phyloP scores from a whole-genome alignment of 768 basidiomycete species.

The Chalciporus sphaerocephalus region DNA sequence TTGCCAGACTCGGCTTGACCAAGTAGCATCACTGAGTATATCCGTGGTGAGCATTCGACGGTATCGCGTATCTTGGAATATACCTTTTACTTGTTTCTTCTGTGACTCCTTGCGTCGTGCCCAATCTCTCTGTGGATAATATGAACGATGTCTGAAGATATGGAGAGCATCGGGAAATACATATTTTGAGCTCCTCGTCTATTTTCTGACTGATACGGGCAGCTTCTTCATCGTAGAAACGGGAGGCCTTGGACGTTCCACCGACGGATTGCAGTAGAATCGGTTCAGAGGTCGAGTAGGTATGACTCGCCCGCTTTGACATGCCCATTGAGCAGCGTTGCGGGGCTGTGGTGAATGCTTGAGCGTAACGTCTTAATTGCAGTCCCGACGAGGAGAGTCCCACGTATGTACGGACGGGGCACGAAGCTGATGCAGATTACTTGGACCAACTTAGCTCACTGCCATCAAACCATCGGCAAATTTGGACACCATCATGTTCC shows the following conservation, averaged over 20 bases:
- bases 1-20: conserved; percentile 82
- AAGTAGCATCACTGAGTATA: conserved; percentile 57
- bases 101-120: conserved; percentile 42
- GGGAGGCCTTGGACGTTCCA: conserved; percentile 28
- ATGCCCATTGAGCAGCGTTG: conserved; percentile 18
- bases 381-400: conserved; percentile 30
- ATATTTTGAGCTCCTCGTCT: conserved; percentile 54
- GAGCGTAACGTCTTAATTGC: conserved; percentile 27
- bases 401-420: conserved; percentile 36
- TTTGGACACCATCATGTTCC: conserved; percentile 21
- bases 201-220: conserved; percentile 46
- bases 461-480: conserved; percentile 28
- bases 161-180: conserved; percentile 5
- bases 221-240: conserved; percentile 41
- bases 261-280: conserved; percentile 31
- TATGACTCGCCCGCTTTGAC: conserved; percentile 28
- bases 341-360: conserved; percentile 14
- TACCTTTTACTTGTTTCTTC: conserved; percentile 54
- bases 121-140: conserved; percentile 44
- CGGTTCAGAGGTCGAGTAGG: conserved; percentile 30
- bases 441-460: too few relatives aligned
- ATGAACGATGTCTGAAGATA: conserved; percentile 2
- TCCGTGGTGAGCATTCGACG: conserved; percentile 4
- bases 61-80: conserved; percentile 1
- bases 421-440: conserved; percentile 31